Evolutionary conservation across 2,329 filamentous ascomycete species (phyloP), one percentile per base, ranked within the genome.

Genomic region (Coniochaeta hoffmannii): DNA sequence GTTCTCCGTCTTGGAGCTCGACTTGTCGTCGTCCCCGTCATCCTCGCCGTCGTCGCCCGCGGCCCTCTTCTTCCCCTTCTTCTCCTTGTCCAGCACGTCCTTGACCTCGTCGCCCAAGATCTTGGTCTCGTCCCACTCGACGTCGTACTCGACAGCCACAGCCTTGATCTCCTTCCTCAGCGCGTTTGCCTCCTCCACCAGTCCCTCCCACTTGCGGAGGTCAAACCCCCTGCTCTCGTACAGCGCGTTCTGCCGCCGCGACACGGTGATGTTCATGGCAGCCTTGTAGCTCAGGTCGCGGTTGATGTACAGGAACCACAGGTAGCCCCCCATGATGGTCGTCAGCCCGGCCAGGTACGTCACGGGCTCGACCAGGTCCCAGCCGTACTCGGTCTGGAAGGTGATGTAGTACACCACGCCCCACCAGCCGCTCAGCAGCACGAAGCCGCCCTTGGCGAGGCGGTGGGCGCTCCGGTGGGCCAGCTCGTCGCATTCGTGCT

Each of bases 291-390:
- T 89, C 11, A 96, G 85, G 71, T 96, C 91, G 19, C 89, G 83
- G 72, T 92, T 95, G 74, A 96, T 89, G 71, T 92, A 96, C 12
- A 96, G 75, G 68, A 97, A 96, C 90, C 90, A 97, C 54, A 96
- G 76, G 65, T 97, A 97, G 61, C 90, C 92, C 8, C 87, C 87
- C 75, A 96, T 95, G 65, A 96, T 83, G 12, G 88, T 91, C 0
- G 86, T 83, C 60, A 97, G 76, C n/a, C 90, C 89, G 2, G 89
- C 90, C 15, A 96, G 82, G 66, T 96, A 96, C 32, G 90, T 96
- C 2, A 96, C 83, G 0, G 90, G 91, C 71, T 96, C 91, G 77
- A 96, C 91, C 7, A 90, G 81, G 64, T 96, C 90, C 91, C 91
- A 96, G 5, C 91, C 91, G 58, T 88, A 77, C 41, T 90, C 83